These are phyloP conservation scores for Arachnomyces sp. DNA, from an alignment of 2,329 filamentous ascomycete genomes.

Conservation along the genomic window DNA sequence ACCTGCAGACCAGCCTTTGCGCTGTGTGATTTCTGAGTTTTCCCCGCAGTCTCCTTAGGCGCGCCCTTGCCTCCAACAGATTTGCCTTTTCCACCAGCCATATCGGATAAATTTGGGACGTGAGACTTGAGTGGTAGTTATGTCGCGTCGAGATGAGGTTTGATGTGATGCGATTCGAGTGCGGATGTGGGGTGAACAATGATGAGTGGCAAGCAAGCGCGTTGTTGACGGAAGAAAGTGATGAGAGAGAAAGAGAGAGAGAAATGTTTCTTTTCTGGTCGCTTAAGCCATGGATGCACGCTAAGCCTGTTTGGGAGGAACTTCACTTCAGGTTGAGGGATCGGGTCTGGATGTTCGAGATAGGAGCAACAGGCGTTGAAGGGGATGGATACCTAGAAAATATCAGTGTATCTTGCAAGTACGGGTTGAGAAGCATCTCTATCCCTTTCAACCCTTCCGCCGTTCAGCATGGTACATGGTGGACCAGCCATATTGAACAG, in stretches of 20 bases:
- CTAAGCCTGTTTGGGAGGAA: slow-evolving; percentile 29
- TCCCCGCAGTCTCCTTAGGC: slow-evolving; percentile 72
- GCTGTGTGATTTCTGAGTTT: slow-evolving; percentile 88
- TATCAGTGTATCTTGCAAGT: too few relatives aligned
- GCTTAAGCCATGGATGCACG: slow-evolving; percentile 25
- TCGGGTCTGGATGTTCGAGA: too few relatives aligned
- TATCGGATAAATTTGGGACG: slow-evolving; percentile 31
- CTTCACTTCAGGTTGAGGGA: too few relatives aligned
- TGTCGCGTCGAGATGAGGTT: slow-evolving; percentile 20
- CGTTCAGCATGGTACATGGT: too few relatives aligned
- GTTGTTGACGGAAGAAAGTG: slow-evolving; percentile 37
- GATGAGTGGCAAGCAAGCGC: slow-evolving; percentile 25
- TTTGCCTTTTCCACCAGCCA: slow-evolving; percentile 91
- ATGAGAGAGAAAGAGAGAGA: slow-evolving; percentile 26
- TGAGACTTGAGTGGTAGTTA: slow-evolving; percentile 19
- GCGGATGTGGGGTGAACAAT: slow-evolving; percentile 19
- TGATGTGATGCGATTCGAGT: slow-evolving; percentile 17
- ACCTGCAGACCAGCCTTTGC: slow-evolving; percentile 94
- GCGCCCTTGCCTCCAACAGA: slow-evolving; percentile 83
- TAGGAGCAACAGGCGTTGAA: too few relatives aligned
- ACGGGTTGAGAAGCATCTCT: too few relatives aligned
- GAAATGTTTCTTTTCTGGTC: slow-evolving; percentile 31
- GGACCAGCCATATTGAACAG: too few relatives aligned
- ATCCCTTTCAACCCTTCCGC: too few relatives aligned
- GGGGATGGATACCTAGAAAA: too few relatives aligned